A percentile compares a stretch with the other conserved stretches of the same genome.
Conservation (phyloP, 768 basidiomycete genomes). For the Gyrodon lividus region DNA sequence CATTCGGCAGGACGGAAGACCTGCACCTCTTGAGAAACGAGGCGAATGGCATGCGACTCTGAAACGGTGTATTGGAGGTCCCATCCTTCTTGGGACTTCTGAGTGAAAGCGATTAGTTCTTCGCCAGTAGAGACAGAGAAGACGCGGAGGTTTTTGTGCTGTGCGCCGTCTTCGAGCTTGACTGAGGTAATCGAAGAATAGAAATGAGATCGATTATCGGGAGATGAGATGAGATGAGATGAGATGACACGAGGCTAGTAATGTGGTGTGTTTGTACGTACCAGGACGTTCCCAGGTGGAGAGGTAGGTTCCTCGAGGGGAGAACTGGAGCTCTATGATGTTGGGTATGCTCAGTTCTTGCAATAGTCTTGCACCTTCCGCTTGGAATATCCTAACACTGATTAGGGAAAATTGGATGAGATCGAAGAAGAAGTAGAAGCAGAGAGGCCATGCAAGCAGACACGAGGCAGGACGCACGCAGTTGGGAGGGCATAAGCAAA, state of each 20-base stretch:
- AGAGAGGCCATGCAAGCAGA: constrained; percentile 5
- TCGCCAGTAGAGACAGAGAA: constrained; percentile 85
- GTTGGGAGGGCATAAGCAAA: constrained; percentile 81
- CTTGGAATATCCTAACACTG: constrained; percentile 77
- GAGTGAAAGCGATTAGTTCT: constrained; percentile 83
- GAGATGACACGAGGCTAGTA: constrained; percentile 23
- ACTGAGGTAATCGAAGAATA: constrained; percentile 35
- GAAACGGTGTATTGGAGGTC: constrained; percentile 88
- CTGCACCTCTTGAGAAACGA: constrained; percentile 80
- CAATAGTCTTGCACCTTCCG: constrained; percentile 69
- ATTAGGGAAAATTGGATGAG: constrained; percentile 4
- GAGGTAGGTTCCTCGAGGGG: constrained; percentile 88
- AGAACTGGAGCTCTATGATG: constrained; percentile 85
- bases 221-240: constrained; percentile 7
- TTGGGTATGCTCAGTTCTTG: constrained; percentile 73
- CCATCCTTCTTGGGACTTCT: constrained; percentile 92
- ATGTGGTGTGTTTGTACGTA: constrained; percentile 31
- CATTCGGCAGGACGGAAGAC: constrained; percentile 80
- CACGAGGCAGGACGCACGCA: constrained; percentile 49
- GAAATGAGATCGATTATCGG: constrained; percentile 14
- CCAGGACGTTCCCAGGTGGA: constrained; percentile 95
- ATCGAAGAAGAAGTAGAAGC: too few species aligned
- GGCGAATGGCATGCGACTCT: constrained; percentile 80
- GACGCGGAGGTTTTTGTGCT: constrained; percentile 92
- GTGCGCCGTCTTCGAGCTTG: constrained; percentile 86